Evolutionary conservation across 305 asterid species (phyloP).

Genomic region (Fraxinus sp.): DNA sequence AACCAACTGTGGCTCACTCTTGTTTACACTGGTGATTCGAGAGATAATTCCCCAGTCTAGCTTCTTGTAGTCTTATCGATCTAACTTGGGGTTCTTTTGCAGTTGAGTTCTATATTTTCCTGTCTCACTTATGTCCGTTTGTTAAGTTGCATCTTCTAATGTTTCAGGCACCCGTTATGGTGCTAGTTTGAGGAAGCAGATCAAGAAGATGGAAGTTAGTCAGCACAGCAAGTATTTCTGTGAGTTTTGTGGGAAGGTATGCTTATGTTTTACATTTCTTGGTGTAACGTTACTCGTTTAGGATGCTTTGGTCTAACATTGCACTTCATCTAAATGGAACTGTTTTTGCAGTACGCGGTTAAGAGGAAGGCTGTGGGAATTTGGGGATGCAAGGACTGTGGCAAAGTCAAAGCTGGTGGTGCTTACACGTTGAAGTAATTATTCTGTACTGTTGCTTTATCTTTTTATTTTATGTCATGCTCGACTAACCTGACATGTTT

Average conservation of each 20-base stretch:
- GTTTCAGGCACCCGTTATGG: slow-evolving; percentile 77
- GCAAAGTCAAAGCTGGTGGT: slow-evolving; percentile 87
- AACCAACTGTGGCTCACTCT: not conserved
- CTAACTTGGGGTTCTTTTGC: not conserved
- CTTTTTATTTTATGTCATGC: not conserved
- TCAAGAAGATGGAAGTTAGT: slow-evolving; percentile 87
- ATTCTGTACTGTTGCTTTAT: not conserved
- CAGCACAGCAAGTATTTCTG: slow-evolving; percentile 86
- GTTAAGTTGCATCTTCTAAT: not conserved
- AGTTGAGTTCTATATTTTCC: not conserved
- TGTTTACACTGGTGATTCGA: not conserved
- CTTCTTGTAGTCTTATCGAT: not conserved
- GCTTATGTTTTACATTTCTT: not conserved
- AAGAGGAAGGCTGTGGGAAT: slow-evolving; percentile 87
- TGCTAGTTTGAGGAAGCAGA: slow-evolving; percentile 85
- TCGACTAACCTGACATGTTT: slow-evolving; percentile 1
- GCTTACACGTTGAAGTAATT: slow-evolving; percentile 82
- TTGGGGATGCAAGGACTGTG: slow-evolving; percentile 92
- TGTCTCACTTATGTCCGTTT: not conserved
- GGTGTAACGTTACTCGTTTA: not conserved
- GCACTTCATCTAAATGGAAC: not conserved
- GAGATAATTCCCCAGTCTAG: not conserved
- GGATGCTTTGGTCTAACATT: not conserved
- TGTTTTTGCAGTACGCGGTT: slow-evolving; percentile 56
- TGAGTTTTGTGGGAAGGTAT: slow-evolving; percentile 89